Evolutionary conservation across 2,329 filamentous ascomycete genomes (phyloP).

Genomic region (Colletotrichum brevisporum): DNA sequence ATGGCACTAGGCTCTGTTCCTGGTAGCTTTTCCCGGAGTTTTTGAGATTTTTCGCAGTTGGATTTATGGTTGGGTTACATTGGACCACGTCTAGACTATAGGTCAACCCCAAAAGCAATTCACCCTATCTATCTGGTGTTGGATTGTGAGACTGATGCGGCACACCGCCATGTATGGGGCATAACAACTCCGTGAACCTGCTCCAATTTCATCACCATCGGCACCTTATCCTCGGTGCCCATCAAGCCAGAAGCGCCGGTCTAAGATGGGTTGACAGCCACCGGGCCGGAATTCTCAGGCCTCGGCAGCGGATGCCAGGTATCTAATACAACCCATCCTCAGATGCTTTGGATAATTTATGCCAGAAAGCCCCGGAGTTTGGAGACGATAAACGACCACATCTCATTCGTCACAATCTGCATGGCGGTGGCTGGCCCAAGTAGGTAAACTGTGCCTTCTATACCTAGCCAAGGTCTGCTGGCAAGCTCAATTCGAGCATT

Average conservation of each 20-base stretch:
- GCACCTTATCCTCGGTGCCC: not conserved
- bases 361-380: too few species aligned
- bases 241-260: not conserved
- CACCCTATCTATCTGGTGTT: too few species aligned
- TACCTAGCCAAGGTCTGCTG: too few species aligned
- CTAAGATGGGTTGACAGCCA: slow-evolving; percentile 7
- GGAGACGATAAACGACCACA: too few species aligned
- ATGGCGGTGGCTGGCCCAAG: too few species aligned
- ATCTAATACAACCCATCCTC: too few species aligned
- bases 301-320: not conserved
- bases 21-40: not conserved
- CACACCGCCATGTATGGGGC: too few species aligned
- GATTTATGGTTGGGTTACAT: not conserved
- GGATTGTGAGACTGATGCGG: too few species aligned
- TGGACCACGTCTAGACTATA: not conserved
- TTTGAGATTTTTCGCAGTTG: not conserved
- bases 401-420: too few species aligned
- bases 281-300: not conserved
- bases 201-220: not conserved
- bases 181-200: not conserved
- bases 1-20: not conserved
- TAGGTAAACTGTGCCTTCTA: too few species aligned
- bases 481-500: too few species aligned
- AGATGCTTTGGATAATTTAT: too few species aligned
- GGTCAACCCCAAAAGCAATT: not conserved